A percentile compares a stretch with the other conserved stretches of the same genome.
Evolutionary conservation across 2,329 filamentous ascomycete species (phyloP).

Genomic region (Beauveria sp.): DNA sequence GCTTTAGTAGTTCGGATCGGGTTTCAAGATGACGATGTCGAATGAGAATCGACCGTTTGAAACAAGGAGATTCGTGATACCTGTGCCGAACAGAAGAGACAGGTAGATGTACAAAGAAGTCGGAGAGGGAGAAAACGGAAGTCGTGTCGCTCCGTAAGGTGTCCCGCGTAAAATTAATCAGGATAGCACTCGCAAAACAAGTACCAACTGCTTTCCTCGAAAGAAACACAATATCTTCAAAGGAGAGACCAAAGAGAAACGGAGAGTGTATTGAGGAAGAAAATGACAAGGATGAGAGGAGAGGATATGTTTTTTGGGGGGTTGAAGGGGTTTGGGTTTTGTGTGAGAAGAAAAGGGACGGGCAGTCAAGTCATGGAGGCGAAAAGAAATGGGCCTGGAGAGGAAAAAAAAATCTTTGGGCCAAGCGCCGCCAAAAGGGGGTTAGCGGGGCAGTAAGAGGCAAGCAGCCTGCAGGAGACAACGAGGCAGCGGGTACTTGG

Average conservation of each 20-base stretch:
- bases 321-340: slow-evolving; percentile 23
- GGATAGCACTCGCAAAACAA: slow-evolving; percentile 21
- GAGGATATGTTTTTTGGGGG: slow-evolving; percentile 6
- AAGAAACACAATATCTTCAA: slow-evolving; percentile 39
- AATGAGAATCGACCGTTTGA: slow-evolving; percentile 13
- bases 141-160: slow-evolving; percentile 24
- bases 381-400: slow-evolving; percentile 19
- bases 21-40: slow-evolving; percentile 6
- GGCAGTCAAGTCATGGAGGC: slow-evolving; percentile 16
- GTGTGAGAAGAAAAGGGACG: slow-evolving; percentile 16
- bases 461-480: not conserved
- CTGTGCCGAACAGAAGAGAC: slow-evolving; percentile 17
- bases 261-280: slow-evolving; percentile 21
- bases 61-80: slow-evolving; percentile 21
- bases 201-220: slow-evolving; percentile 30
- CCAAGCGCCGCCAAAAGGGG: slow-evolving; percentile 8
- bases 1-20: slow-evolving; percentile 14
- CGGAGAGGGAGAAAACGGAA: slow-evolving; percentile 21
- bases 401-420: slow-evolving; percentile 11
- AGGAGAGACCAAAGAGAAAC: slow-evolving; percentile 38
- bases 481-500: not conserved
- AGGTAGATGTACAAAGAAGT: slow-evolving; percentile 7
- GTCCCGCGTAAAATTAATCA: slow-evolving; percentile 23
- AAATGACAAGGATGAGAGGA: slow-evolving; percentile 23
- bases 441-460: slow-evolving; percentile 9